Evolutionary conservation across 352 stramenopile genomes (phyloP), one percentile per base, ranked within the genome.

Genomic region (Globisporangium heterothallicum): DNA sequence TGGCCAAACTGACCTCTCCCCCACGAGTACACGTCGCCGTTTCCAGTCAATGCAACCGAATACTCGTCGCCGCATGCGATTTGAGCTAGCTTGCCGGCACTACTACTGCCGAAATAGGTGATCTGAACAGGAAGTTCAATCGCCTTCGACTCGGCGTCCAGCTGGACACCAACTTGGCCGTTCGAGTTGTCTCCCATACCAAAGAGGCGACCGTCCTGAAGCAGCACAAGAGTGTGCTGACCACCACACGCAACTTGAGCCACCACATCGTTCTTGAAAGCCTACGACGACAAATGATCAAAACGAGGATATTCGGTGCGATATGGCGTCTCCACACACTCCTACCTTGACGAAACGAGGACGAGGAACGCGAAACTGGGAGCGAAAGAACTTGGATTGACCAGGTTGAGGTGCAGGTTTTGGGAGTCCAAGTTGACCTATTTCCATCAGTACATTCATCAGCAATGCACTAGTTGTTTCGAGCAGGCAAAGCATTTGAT

Each of bases 351-450:
- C 71, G 50, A 84, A 85, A 6, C 69, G 73, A 53, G 81, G 81
- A 16, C 76, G 74, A 56, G 70, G 65, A 14, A 89, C 69, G 22
- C 81, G 81, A 40, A 89, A 92, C 53, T 88, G 79, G 13, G 70
- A 79, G 42, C 81, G 76, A 46, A 92, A 92, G 45, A 92, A 92
- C 47, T 84, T 86, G 4, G 81, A 92, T 34, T 88, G 76, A 6
- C 68, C 73, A 1, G 76, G 34, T 49, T 59, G 56, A 8, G 65
- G 58, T 7, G 59, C 42, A 16, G 81, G 78, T 61, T 86, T 86
- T 3, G 66, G 66, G 36, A 88, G 78, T 24, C 81, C 81, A 2
- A 92, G 42, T 66, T 92, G 81, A 51, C 76, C 73, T 81, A 27
- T 14, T 19, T 58, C 19, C 46, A 42, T 4, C 13, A 4, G 10